Percentiles rank a stretch among this genome's conserved stretches.
phyloP scores from a whole-genome alignment of 2,329 filamentous ascomycete species.

The Aspergillus sp. region DNA sequence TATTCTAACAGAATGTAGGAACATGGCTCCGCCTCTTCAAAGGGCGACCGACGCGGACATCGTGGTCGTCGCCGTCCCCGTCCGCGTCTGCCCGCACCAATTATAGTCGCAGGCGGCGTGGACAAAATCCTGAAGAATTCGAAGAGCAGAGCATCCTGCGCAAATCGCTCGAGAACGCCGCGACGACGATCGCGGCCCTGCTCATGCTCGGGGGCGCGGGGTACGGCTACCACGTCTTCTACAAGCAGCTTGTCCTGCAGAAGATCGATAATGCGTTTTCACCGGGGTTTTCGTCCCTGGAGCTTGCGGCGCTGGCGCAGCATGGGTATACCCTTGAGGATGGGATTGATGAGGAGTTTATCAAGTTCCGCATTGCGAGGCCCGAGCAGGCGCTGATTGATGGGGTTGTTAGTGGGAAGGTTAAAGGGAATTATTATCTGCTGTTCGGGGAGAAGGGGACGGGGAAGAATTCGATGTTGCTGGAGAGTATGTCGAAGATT shows the following conservation, averaged over 20 bases:
- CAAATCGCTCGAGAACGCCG: constrained; percentile 10
- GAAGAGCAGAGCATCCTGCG: neutral
- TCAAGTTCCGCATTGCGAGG: constrained; percentile 70
- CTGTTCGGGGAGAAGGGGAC: constrained; percentile 94
- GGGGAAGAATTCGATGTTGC: constrained; percentile 93
- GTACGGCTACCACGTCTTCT: constrained; percentile 76
- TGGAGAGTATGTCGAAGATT: constrained; percentile 91
- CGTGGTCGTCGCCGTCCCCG: neutral
- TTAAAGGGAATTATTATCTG: constrained; percentile 82
- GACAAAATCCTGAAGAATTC: neutral
- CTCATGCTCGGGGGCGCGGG: constrained; percentile 54
- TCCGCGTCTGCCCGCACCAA: neutral
- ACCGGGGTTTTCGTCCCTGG: constrained; percentile 86
- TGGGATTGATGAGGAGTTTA: constrained; percentile 43
- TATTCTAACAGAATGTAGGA: neutral
- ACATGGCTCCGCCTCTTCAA: constrained; percentile 5
- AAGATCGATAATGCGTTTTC: constrained; percentile 93
- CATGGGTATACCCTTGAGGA: constrained; percentile 5
- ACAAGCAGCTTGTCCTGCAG: constrained; percentile 85
- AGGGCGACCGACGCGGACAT: neutral
- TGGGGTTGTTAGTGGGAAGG: constrained; percentile 70
- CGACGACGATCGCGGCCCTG: constrained; percentile 2
- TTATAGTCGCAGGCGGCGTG: neutral
- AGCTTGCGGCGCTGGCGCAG: constrained; percentile 62
- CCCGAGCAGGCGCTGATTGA: constrained; percentile 82